A percentile compares a stretch with the other conserved stretches of the same genome.
Conservation (phyloP, 495 filamentous ascomycete genomes). For the Entonaema liquescens region DNA sequence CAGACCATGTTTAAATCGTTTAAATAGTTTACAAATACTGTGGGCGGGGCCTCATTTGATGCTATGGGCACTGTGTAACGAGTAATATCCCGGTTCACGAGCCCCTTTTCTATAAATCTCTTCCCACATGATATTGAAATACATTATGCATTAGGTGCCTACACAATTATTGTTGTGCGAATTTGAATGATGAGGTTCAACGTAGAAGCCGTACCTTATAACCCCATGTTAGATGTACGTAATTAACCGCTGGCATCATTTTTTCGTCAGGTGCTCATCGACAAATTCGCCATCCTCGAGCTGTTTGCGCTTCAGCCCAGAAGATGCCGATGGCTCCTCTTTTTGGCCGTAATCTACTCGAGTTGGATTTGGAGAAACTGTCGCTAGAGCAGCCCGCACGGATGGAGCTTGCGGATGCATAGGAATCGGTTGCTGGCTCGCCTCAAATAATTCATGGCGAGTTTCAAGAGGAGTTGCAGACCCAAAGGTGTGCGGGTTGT, state of each 20-base stretch:
- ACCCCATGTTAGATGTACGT: not conserved
- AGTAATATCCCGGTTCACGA: not conserved
- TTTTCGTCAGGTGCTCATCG: not conserved
- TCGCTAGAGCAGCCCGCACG: too few species aligned
- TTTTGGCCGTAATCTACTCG: not conserved
- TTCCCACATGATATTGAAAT: not conserved
- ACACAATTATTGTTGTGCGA: too few species aligned
- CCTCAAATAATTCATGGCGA: too few species aligned
- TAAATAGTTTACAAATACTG: too few species aligned
- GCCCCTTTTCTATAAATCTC: conserved; percentile 2
- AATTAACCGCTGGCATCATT: not conserved
- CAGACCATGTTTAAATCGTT: conserved; percentile 2
- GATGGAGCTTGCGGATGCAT: too few species aligned
- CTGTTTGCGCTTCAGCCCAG: conserved; percentile 13
- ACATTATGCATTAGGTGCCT: not conserved
- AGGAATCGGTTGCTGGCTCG: too few species aligned
- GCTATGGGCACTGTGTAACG: not conserved
- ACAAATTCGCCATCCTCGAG: not conserved
- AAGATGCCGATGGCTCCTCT: not conserved
- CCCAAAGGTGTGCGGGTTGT: too few species aligned
- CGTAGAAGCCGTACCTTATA: too few species aligned
- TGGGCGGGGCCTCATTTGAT: too few species aligned
- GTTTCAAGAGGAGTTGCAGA: too few species aligned
- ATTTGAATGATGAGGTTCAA: too few species aligned
- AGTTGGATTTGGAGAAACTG: not conserved